These are phyloP conservation scores for Rhizopogon vulgaris DNA, from an alignment of 768 basidiomycete species.

Conservation along the genomic window DNA sequence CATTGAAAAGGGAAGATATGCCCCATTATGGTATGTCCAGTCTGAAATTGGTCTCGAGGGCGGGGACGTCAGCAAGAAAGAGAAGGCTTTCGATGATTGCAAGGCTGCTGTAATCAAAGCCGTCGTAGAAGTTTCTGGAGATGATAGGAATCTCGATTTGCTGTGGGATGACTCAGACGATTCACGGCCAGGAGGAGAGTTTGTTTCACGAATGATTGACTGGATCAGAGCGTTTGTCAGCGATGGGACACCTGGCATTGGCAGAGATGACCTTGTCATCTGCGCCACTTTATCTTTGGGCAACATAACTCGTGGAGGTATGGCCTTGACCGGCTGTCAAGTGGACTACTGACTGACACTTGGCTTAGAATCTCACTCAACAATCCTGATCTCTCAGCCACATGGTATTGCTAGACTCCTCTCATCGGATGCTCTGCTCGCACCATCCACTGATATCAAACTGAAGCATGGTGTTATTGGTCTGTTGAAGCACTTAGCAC, in stretches of 20 bases:
- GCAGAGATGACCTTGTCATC: slow-evolving; percentile 72
- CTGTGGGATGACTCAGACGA: slow-evolving; percentile 66
- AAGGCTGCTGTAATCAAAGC: slow-evolving; percentile 84
- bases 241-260: slow-evolving; percentile 24
- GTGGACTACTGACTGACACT: slow-evolving; percentile 5
- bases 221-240: slow-evolving; percentile 65
- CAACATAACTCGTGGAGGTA: slow-evolving; percentile 75
- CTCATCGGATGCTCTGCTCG: slow-evolving; percentile 50
- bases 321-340: slow-evolving; percentile 8
- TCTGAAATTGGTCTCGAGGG: slow-evolving; percentile 26
- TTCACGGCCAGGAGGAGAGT: slow-evolving; percentile 56
- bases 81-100: slow-evolving; percentile 73
- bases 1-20: slow-evolving; percentile 66
- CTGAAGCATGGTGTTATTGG: slow-evolving; percentile 87
- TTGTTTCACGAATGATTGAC: slow-evolving; percentile 65
- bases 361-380: slow-evolving; percentile 49
- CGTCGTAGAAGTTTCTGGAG: slow-evolving; percentile 80
- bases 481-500: slow-evolving; percentile 81
- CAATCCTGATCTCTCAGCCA: slow-evolving; percentile 57
- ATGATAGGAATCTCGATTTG: slow-evolving; percentile 70
- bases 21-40: slow-evolving; percentile 53
- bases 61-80: slow-evolving; percentile 50
- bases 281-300: slow-evolving; percentile 81
- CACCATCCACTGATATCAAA: slow-evolving; percentile 59
- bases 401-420: slow-evolving; percentile 59